These are phyloP conservation scores for Edaphochlamys debaryana DNA, from an alignment of 139 green algal genomes.

Conservation along the genomic window DNA sequence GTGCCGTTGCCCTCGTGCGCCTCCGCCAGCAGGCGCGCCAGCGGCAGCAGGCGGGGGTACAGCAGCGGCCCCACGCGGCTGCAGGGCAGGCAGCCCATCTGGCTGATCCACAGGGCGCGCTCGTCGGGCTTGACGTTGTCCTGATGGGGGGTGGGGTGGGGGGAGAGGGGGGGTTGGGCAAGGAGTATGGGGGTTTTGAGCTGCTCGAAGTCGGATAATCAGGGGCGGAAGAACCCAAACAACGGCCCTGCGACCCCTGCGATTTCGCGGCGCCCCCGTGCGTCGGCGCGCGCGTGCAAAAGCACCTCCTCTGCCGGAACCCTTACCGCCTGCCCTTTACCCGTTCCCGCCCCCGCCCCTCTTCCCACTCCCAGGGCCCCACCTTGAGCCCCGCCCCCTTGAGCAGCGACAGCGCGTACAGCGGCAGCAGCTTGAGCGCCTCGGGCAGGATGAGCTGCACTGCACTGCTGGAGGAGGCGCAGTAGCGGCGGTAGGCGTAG, in stretches of 20 bases:
- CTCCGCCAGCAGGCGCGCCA: slow-evolving; percentile 49
- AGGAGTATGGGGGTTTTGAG: background rate
- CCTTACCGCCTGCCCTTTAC: too few relatives aligned
- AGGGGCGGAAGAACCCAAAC: too few relatives aligned
- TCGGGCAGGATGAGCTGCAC: slow-evolving; percentile 94
- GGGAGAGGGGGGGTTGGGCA: background rate
- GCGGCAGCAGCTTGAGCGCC: slow-evolving; percentile 91
- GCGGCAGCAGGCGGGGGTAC: slow-evolving; percentile 73
- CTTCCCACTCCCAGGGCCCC: slow-evolving; percentile 23
- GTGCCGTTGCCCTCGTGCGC: slow-evolving; percentile 12
- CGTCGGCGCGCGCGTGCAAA: too few relatives aligned
- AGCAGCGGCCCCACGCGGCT: slow-evolving; percentile 65
- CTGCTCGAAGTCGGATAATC: background rate
- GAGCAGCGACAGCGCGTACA: slow-evolving; percentile 82
- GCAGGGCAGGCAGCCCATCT: slow-evolving; percentile 68
- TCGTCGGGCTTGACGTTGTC: slow-evolving; percentile 65
- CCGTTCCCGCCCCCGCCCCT: too few relatives aligned
- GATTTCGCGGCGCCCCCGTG: too few relatives aligned
- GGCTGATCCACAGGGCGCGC: slow-evolving; percentile 51
- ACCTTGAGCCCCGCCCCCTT: slow-evolving; percentile 80
- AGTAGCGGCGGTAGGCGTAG: slow-evolving; percentile 72
- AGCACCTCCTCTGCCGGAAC: too few relatives aligned
- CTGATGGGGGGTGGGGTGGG: background rate
- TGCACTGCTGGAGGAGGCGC: slow-evolving; percentile 59
- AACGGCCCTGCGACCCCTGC: too few relatives aligned